Conservation (phyloP, 2,329 filamentous ascomycete genomes). For the Trichophyton rubrum region DNA sequence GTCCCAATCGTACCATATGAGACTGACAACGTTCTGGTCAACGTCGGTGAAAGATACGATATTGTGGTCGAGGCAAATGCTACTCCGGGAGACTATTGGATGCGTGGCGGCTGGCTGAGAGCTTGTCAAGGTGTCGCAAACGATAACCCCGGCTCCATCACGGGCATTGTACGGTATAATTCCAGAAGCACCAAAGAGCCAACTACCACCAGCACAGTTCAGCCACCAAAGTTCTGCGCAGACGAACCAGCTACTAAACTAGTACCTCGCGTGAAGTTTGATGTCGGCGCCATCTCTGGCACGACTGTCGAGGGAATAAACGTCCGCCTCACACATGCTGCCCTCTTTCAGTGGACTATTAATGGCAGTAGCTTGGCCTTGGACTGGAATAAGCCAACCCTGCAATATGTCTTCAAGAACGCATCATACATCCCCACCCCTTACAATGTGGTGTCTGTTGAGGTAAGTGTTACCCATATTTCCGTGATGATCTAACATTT, state of each 20-base stretch:
- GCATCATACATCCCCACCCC: not conserved
- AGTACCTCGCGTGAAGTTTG: not conserved
- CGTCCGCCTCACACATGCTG: not conserved
- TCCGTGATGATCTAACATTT: not conserved
- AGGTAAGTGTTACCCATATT: not conserved
- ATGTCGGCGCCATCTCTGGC: not conserved
- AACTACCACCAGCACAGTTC: slow-evolving; percentile 8
- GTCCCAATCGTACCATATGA: slow-evolving; percentile 46
- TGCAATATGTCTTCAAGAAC: not conserved
- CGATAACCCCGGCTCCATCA: slow-evolving; percentile 10
- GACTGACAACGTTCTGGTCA: slow-evolving; percentile 30
- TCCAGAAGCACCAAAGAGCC: slow-evolving; percentile 10
- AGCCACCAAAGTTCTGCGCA: slow-evolving; percentile 13
- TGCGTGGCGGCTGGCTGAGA: slow-evolving; percentile 22
- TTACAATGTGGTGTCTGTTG: not conserved
- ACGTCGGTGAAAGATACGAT: slow-evolving; percentile 28
- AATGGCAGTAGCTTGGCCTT: not conserved
- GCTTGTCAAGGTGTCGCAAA: slow-evolving; percentile 32
- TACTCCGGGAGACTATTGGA: slow-evolving; percentile 21
- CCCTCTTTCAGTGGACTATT: not conserved
- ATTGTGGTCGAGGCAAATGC: slow-evolving; percentile 22
- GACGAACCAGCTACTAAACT: slow-evolving; percentile 13
- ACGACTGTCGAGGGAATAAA: not conserved
- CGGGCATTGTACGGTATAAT: slow-evolving; percentile 37
- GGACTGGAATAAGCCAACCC: not conserved